Conservation (phyloP, 371 early-diverging fungal genomes). For the Apophysomyces elegans region DNA sequence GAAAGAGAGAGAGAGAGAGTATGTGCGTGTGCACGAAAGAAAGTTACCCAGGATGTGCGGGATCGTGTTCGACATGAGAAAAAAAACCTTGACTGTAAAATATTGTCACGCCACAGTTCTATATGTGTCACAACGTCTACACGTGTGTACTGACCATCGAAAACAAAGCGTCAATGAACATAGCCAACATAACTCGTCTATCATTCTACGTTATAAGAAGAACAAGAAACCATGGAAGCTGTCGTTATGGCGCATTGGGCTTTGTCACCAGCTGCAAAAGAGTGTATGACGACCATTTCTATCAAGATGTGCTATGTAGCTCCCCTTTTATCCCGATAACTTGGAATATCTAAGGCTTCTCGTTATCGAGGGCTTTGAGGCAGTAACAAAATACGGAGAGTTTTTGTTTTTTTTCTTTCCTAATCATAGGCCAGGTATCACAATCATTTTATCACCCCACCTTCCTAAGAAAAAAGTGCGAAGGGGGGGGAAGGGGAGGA, state of each 20-base stretch:
- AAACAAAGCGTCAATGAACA: not conserved
- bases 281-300: not conserved
- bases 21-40: no score
- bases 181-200: no score
- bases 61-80: slow-evolving; percentile 5
- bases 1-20: no score
- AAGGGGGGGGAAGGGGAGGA: no score
- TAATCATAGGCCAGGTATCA: not conserved
- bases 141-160: not conserved
- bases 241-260: not conserved
- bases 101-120: slow-evolving; percentile 10
- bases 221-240: no score
- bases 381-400: no score
- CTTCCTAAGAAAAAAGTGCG: not conserved
- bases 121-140: slow-evolving; percentile 6
- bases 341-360: not conserved
- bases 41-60: slow-evolving; percentile 5
- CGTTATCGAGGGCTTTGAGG: not conserved
- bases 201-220: no score
- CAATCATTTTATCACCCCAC: slow-evolving; percentile 5
- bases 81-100: not conserved
- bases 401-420: not conserved
- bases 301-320: not conserved
- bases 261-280: not conserved
- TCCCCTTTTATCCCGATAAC: not conserved